Conservation (phyloP, 2,329 filamentous ascomycete species). For the Pyricularia pennisetigena region DNA sequence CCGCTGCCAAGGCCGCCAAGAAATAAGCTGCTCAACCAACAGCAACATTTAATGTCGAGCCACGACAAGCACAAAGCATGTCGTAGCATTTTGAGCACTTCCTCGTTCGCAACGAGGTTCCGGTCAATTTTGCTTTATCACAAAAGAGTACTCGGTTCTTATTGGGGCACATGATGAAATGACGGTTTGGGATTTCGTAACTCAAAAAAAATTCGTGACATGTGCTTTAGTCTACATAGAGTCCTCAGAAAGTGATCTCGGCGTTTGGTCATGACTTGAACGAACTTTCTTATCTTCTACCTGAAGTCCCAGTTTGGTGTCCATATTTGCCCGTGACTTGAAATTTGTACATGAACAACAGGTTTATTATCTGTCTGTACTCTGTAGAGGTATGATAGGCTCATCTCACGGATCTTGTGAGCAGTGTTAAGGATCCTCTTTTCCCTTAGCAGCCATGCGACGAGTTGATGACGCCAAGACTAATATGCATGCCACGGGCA, state of each 20-base stretch:
- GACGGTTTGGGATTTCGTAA: background rate
- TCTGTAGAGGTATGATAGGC: too few relatives aligned
- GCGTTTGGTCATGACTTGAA: background rate
- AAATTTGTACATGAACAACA: too few relatives aligned
- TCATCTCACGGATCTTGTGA: too few relatives aligned
- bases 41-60: conserved; percentile 10
- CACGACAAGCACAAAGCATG: conserved; percentile 9
- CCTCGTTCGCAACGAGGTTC: conserved; percentile 5
- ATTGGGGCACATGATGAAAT: background rate
- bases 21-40: conserved; percentile 44
- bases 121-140: conserved; percentile 1
- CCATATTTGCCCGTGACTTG: too few relatives aligned
- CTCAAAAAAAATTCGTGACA: background rate
- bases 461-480: too few relatives aligned
- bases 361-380: too few relatives aligned
- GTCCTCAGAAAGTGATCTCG: background rate
- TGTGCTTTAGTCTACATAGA: background rate
- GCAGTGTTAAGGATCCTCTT: too few relatives aligned
- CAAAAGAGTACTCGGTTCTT: background rate
- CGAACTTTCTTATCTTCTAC: background rate
- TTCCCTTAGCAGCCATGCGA: too few relatives aligned
- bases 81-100: conserved; percentile 9
- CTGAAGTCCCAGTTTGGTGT: background rate
- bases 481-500: background rate
- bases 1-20: conserved; percentile 64